A percentile compares a stretch with the other conserved stretches of the same genome.
phyloP scores from a whole-genome alignment of 371 early-diverging fungal genomes.

The Encephalitozoon cuniculi region DNA sequence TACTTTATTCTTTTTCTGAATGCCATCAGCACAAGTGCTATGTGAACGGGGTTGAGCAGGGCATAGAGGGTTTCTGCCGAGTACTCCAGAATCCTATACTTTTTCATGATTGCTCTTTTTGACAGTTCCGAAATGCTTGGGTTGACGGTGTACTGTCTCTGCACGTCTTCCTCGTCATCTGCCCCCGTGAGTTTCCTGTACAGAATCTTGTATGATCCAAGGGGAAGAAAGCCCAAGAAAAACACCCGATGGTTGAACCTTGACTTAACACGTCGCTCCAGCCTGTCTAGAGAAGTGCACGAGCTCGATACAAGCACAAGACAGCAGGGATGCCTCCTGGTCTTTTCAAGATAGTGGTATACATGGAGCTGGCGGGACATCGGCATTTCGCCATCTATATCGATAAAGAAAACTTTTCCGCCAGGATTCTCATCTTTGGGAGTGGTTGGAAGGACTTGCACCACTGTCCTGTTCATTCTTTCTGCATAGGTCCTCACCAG shows the following conservation, averaged over 20 bases:
- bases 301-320: conserved; percentile 24
- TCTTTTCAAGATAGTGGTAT: conserved; percentile 42
- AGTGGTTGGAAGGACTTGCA: background rate
- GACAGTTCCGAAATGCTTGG: background rate
- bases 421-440: conserved; percentile 15
- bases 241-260: conserved; percentile 41
- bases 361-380: conserved; percentile 25
- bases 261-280: conserved; percentile 43
- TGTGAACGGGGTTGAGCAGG: conserved; percentile 39
- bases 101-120: background rate
- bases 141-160: background rate
- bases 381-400: background rate
- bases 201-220: background rate
- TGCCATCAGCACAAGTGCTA: conserved; percentile 19
- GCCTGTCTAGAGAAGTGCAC: conserved; percentile 12
- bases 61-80: conserved; percentile 5
- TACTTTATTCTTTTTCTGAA: conserved; percentile 8
- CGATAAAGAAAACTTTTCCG: conserved; percentile 34
- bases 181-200: background rate
- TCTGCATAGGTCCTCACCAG: background rate
- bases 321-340: background rate
- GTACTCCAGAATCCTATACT: conserved; percentile 25
- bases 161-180: background rate
- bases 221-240: conserved; percentile 14
- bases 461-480: background rate